Conservation (phyloP, 1,284 basidiomycete genomes). For the Cutaneotrichosporon cavernicola region DNA sequence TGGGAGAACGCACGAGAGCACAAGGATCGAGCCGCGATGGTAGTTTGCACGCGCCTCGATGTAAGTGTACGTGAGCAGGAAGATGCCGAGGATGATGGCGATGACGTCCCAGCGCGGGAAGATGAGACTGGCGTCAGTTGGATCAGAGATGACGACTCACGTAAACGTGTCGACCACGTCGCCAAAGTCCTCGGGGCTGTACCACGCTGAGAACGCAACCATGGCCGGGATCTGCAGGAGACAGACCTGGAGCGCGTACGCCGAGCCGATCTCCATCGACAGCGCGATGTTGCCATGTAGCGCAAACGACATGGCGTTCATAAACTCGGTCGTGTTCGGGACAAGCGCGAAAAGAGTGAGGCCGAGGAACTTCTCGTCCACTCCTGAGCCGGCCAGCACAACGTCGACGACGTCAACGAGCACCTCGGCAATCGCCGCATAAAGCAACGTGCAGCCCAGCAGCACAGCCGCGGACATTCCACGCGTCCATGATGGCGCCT, state of each 20-base stretch:
- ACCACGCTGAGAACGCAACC: slow-evolving; percentile 97
- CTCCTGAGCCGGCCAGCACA: slow-evolving; percentile 84
- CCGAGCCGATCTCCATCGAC: slow-evolving; percentile 99
- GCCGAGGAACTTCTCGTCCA: slow-evolving; percentile 97
- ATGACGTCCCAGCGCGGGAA: slow-evolving; percentile 99
- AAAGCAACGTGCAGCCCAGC: slow-evolving; percentile 83
- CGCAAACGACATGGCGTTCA: slow-evolving; percentile 99
- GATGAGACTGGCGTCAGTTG: slow-evolving; percentile 66
- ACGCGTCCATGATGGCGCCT: slow-evolving; percentile 93
- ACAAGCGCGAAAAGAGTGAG: slow-evolving; percentile 95
- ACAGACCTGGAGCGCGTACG: slow-evolving; percentile 97
- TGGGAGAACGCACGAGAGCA: slow-evolving; percentile 66
- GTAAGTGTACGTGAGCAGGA: slow-evolving; percentile 97
- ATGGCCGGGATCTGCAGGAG: slow-evolving; percentile 97
- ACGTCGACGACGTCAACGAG: slow-evolving; percentile 95
- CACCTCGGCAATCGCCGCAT: slow-evolving; percentile 94
- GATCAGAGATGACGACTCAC: slow-evolving; percentile 54
- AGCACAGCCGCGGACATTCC: slow-evolving; percentile 81
- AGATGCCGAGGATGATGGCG: slow-evolving; percentile 88
- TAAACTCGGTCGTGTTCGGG: slow-evolving; percentile 98
- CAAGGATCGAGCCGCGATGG: slow-evolving; percentile 87
- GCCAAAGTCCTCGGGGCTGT: slow-evolving; percentile 76
- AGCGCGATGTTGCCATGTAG: slow-evolving; percentile 96
- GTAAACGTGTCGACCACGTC: slow-evolving; percentile 83
- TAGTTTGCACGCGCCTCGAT: slow-evolving; percentile 98